A percentile compares a stretch with the other conserved stretches of the same genome.
These are phyloP conservation scores for Alternaria angustiovoidea DNA, from an alignment of 2,329 filamentous ascomycete species.

Conservation along the genomic window DNA sequence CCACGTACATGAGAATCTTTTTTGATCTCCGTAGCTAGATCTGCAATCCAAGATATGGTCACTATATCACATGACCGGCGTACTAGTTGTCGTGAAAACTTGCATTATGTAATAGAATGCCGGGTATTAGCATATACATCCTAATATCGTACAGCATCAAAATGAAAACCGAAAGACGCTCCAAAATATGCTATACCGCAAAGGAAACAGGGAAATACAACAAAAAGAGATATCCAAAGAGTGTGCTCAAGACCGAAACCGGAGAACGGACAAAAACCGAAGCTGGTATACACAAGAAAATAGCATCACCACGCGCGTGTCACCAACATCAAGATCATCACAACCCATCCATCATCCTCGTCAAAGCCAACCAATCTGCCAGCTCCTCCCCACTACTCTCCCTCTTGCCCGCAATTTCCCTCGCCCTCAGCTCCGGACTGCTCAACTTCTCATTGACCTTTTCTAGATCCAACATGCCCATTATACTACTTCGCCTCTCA, in stretches of 20 bases:
- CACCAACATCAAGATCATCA: neutral
- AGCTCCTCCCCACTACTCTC: constrained; percentile 17
- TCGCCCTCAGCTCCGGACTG: constrained; percentile 1
- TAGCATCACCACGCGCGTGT: neutral
- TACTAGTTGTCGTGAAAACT: rapidly evolving
- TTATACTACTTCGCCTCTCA: constrained; percentile 14
- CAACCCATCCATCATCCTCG: constrained; percentile 22
- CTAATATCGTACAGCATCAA: neutral
- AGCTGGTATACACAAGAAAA: neutral
- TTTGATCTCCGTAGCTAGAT: rapidly evolving
- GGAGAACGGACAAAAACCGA: neutral
- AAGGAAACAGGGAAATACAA: neutral
- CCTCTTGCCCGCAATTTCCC: neutral
- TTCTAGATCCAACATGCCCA: constrained; percentile 18
- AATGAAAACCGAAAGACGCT: neutral
- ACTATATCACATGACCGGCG: rapidly evolving
- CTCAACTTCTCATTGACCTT: constrained; percentile 4
- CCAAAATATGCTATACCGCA: neutral
- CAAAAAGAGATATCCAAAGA: neutral
- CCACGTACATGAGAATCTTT: neutral
- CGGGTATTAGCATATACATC: neutral
- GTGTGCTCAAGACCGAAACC: neutral
- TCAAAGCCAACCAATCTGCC: constrained; percentile 26
- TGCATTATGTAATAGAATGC: neutral
- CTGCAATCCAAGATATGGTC: rapidly evolving